phyloP scores from a whole-genome alignment of 179 eudicot genomes.

The Nepenthes alata region DNA sequence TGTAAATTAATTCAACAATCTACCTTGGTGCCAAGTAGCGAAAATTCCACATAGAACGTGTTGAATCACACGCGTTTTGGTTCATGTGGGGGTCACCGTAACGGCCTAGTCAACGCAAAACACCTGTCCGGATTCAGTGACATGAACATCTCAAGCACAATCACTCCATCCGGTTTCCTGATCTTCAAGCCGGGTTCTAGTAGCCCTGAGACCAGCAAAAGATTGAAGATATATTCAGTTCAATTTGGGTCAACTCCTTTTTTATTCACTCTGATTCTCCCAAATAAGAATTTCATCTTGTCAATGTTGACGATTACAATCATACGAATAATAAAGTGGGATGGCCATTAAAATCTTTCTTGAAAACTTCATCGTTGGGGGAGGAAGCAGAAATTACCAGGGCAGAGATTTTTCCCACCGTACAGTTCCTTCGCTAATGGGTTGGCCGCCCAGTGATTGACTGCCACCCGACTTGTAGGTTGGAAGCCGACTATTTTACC shows the following conservation, averaged over 20 bases:
- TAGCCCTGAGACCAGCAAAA: conserved; percentile 27
- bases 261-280: too few species aligned
- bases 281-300: too few species aligned
- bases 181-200: conserved; percentile 53
- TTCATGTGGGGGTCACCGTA: conserved; percentile 8
- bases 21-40: too few species aligned
- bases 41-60: too few species aligned
- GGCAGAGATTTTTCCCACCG: conserved; percentile 54
- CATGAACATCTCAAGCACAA: conserved; percentile 62
- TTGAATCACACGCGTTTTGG: too few species aligned
- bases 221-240: background rate
- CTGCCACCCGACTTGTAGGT: conserved; percentile 69
- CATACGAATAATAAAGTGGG: too few species aligned
- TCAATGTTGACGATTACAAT: too few species aligned
- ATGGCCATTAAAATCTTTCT: too few species aligned
- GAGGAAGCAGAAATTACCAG: conserved; percentile 30
- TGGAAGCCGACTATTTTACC: conserved; percentile 64
- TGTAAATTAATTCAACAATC: too few species aligned
- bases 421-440: conserved; percentile 68
- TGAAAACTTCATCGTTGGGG: background rate
- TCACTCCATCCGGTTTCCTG: conserved; percentile 33
- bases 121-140: conserved; percentile 38
- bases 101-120: conserved; percentile 59
- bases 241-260: background rate
- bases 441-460: conserved; percentile 75